Evolutionary conservation across 2,329 filamentous ascomycete species (phyloP), one percentile per base, ranked within the genome.

Genomic region (Ceratocystis cubensis): DNA sequence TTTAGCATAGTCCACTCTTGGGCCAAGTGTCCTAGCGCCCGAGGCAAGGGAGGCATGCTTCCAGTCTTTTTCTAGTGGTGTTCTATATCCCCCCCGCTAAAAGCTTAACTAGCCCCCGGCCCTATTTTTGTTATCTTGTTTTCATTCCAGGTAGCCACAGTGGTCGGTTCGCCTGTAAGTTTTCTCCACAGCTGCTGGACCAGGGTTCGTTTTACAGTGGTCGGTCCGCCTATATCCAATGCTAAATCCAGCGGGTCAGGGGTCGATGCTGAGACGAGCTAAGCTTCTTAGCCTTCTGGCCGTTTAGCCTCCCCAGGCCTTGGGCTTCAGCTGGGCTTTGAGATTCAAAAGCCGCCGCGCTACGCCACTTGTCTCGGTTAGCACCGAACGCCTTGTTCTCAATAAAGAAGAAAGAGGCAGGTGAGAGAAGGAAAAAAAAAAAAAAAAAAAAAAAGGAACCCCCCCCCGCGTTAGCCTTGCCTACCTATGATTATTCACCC

Each of bases 291-390:
- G 5, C 46, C 46, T 20, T 20, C 45, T 10, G 37, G 8, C 15
- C 4, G 10, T 20, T 7, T 20, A n/a, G 46, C n/a, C 37, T 37
- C 37, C 37, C 37, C 46, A 25, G 46, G 53, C 13, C 53, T 57
- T 28, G 53, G 25, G 25, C 22, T 28, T 25, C n/a, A 13, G 46
- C 46, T 50, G 17, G 46, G 17, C 6, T 7, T 28, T 56, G 46
- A 41, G 37, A 41, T 13, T 41, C 3, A 15, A 57, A 57, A 33
- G 22, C 53, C 53, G 53, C 53, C 22, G 30, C 53, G 22, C 53
- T 57, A 33, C 53, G 53, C 53, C 53, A 57, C 53, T 57, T 57
- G 53, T 57, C 53, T 57, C 53, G 53, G 53, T 17, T 57, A 30
- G 53, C 53, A 33, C 53, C 53, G 53, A 41, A 30, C 53, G 15